A percentile compares a stretch with the other conserved stretches of the same genome.
These are phyloP conservation scores for Lachnellula occidentalis DNA, from an alignment of 2,329 filamentous ascomycete species.

Conservation along the genomic window DNA sequence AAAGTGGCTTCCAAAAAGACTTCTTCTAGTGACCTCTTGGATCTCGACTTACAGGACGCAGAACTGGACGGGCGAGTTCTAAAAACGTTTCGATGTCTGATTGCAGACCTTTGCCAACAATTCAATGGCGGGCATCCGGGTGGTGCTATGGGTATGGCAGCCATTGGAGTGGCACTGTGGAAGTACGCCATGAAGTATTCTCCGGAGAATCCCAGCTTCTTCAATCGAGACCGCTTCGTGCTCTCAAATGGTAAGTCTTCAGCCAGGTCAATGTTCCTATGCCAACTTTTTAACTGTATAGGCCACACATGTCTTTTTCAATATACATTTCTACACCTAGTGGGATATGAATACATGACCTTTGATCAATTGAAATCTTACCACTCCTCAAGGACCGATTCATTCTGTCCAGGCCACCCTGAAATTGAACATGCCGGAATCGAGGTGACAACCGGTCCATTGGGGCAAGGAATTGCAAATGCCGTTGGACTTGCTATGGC, in stretches of 20 bases:
- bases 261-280: neutral
- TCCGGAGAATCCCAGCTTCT: slow-evolving; percentile 35
- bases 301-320: slow-evolving; percentile 42
- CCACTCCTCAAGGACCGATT: slow-evolving; percentile 32
- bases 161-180: slow-evolving; percentile 39
- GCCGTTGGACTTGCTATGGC: slow-evolving; percentile 47
- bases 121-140: slow-evolving; percentile 66
- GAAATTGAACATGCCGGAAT: slow-evolving; percentile 46
- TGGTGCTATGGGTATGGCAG: slow-evolving; percentile 37
- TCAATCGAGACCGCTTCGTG: slow-evolving; percentile 40
- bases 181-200: slow-evolving; percentile 39
- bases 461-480: slow-evolving; percentile 47
- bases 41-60: too few relatives aligned
- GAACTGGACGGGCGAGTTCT: slow-evolving; percentile 36
- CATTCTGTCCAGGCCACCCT: slow-evolving; percentile 40
- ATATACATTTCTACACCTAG: slow-evolving; percentile 40
- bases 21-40: too few relatives aligned
- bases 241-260: slow-evolving; percentile 36
- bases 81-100: slow-evolving; percentile 54
- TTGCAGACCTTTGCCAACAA: slow-evolving; percentile 65
- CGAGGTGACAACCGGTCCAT: slow-evolving; percentile 46
- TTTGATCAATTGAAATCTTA: slow-evolving; percentile 44
- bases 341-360: slow-evolving; percentile 42
- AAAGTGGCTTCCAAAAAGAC: too few relatives aligned
- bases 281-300: slow-evolving; percentile 13